These are phyloP conservation scores for Paratinospora sagittata DNA, from an alignment of 164 flowering plant genomes.

Conservation along the genomic window DNA sequence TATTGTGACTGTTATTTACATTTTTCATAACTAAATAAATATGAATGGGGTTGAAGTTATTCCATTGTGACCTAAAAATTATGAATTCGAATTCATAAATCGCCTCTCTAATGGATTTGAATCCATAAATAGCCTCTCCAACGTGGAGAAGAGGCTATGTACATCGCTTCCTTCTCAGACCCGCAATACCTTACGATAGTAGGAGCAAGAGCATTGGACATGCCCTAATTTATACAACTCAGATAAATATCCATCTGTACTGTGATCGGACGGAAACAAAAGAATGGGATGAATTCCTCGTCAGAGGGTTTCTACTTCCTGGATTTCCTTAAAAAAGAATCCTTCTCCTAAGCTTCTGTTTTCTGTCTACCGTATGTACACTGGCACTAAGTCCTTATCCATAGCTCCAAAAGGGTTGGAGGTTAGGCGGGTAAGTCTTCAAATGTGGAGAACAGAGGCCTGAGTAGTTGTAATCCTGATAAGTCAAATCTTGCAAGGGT, in stretches of 20 bases:
- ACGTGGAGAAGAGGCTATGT: too few relatives aligned
- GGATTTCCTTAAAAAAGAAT: neutral
- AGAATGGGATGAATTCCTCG: neutral
- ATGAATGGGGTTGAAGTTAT: too few relatives aligned
- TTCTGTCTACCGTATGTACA: constrained; percentile 5
- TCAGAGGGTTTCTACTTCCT: neutral
- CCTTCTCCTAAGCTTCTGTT: neutral
- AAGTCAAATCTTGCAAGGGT: constrained; percentile 5
- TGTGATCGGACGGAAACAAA: neutral
- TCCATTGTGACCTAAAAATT: too few relatives aligned
- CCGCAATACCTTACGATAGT: too few relatives aligned
- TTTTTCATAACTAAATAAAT: neutral
- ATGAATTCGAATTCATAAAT: too few relatives aligned
- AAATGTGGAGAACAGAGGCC: constrained; percentile 16
- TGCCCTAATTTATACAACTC: too few relatives aligned
- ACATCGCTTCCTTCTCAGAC: too few relatives aligned
- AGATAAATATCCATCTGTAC: neutral
- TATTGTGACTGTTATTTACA: neutral
- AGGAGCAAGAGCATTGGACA: too few relatives aligned
- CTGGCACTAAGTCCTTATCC: neutral
- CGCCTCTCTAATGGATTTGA: too few relatives aligned
- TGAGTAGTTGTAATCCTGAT: constrained; percentile 13
- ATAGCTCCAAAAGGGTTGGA: constrained; percentile 7
- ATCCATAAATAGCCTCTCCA: too few relatives aligned
- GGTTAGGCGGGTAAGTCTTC: constrained; percentile 6